Evolutionary conservation across 176 grass and related monocot species (phyloP).

Genomic region (Dactylis glomerata): DNA sequence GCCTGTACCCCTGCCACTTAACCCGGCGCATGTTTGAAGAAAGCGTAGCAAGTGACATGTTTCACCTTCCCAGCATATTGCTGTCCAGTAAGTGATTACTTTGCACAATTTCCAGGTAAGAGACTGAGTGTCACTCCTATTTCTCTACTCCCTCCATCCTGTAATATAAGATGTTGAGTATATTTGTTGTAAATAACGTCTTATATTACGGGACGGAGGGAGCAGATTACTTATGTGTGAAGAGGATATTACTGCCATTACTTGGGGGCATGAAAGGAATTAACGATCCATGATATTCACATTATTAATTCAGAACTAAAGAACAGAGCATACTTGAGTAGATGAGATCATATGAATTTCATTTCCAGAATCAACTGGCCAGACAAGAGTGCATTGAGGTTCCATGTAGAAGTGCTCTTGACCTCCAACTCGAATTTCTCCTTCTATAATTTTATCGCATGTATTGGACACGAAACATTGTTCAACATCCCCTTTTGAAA

Average conservation of each 20-base stretch:
- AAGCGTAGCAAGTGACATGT: neutral
- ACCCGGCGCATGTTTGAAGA: neutral
- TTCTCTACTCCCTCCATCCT: no score
- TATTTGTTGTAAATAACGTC: no score
- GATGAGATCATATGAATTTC: conserved; percentile 99
- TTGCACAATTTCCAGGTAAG: neutral
- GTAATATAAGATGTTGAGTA: no score
- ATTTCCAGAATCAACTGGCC: conserved; percentile 94
- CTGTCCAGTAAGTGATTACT: neutral
- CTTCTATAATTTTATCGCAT: conserved; percentile 72
- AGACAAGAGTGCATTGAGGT: conserved; percentile 76
- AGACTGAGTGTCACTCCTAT: neutral
- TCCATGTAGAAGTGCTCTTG: conserved; percentile 99
- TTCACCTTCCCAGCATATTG: neutral
- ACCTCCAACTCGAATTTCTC: conserved; percentile 74
- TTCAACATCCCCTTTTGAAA: conserved; percentile 78
- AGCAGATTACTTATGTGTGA: neutral
- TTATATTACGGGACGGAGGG: no score
- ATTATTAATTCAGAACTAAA: conserved; percentile 17
- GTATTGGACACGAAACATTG: conserved; percentile 56
- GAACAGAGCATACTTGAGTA: conserved; percentile 69
- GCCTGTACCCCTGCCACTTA: neutral
- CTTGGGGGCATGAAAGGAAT: neutral
- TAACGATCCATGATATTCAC: neutral
- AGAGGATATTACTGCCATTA: neutral